Evolutionary conservation across 1,284 basidiomycete genomes (phyloP).

Genomic region (Sporisorium exsertum): DNA sequence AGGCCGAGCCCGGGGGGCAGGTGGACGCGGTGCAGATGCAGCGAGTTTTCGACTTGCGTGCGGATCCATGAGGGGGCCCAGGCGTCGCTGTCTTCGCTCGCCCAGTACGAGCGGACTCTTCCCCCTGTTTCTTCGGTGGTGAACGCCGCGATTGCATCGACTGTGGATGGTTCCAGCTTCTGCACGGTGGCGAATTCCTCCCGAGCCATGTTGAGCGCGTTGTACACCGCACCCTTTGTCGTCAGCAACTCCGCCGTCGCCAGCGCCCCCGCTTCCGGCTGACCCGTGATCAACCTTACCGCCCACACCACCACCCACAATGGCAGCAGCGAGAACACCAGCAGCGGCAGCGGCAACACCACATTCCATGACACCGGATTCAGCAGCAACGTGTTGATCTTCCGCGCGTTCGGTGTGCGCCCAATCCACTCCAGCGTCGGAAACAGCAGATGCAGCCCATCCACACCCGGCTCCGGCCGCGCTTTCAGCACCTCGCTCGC

Average conservation of each 20-base stretch:
- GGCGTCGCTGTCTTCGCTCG: constrained; percentile 29
- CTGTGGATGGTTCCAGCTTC: constrained; percentile 14
- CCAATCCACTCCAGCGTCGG: constrained; percentile 57
- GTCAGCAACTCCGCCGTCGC: constrained; percentile 51
- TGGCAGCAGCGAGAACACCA: constrained; percentile 51
- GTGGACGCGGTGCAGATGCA: constrained; percentile 27
- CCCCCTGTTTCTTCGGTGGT: constrained; percentile 8
- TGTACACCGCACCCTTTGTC: constrained; percentile 40
- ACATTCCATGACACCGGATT: constrained; percentile 16
- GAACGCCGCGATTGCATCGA: constrained; percentile 21
- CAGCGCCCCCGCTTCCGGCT: constrained; percentile 24
- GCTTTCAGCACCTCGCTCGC: constrained; percentile 40
- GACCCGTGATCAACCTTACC: constrained; percentile 34
- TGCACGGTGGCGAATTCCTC: constrained; percentile 53
- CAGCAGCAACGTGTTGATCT: constrained; percentile 30
- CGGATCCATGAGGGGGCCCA: constrained; percentile 55
- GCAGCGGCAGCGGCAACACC: constrained; percentile 38
- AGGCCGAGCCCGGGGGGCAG: constrained; percentile 17
- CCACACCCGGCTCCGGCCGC: constrained; percentile 25
- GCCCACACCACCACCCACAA: constrained; percentile 35
- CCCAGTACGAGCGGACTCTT: constrained; percentile 24
- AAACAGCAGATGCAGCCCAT: constrained; percentile 55
- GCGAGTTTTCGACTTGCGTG: constrained; percentile 32
- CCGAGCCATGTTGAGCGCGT: constrained; percentile 52
- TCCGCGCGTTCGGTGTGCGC: constrained; percentile 48